Evolutionary conservation across 768 basidiomycete genomes (phyloP).

Genomic region (Leccinum variicolor): DNA sequence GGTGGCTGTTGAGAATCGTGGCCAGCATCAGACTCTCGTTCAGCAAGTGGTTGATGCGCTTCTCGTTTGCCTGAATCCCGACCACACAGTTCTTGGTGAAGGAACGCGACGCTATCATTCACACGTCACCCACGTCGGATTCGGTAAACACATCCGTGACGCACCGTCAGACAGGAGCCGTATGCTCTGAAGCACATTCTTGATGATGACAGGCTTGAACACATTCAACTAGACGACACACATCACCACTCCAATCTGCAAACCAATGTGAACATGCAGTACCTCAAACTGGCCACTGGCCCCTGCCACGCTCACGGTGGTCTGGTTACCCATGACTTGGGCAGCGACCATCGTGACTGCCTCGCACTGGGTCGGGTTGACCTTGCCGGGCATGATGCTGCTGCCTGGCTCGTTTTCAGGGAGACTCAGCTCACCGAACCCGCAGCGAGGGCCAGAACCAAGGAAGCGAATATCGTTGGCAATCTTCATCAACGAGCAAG

Average conservation of each 20-base stretch:
- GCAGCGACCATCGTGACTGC: conserved; percentile 98
- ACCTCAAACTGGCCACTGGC: conserved; percentile 98
- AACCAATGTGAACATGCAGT: conserved; percentile 16
- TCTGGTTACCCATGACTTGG: conserved; percentile 98
- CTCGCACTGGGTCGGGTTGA: conserved; percentile 99
- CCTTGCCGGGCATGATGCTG: conserved; percentile 99
- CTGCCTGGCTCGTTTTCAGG: conserved; percentile 99
- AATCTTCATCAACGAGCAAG: conserved; percentile 99
- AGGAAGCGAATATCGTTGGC: conserved; percentile 99
- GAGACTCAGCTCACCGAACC: conserved; percentile 88
- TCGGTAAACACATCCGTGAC: conserved; percentile 17
- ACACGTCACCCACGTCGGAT: conserved; percentile 8
- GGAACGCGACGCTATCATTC: conserved; percentile 66
- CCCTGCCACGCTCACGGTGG: conserved; percentile 86
- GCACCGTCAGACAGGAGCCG: conserved; percentile 88
- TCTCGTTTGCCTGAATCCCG: conserved; percentile 95
- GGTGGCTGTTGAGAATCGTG: conserved; percentile 91
- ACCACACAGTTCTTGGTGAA: conserved; percentile 98
- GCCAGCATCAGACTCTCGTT: conserved; percentile 98
- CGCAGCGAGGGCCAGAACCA: conserved; percentile 96
- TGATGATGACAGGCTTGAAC: conserved; percentile 98
- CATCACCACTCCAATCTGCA: conserved; percentile 6
- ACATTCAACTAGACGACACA: conserved; percentile 76
- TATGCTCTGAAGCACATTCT: conserved; percentile 96
- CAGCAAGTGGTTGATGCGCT: conserved; percentile 81